Evolutionary conservation across 2,329 filamentous ascomycete species (phyloP), one percentile per base, ranked within the genome.

Genomic region (Teratosphaeria destructans): DNA sequence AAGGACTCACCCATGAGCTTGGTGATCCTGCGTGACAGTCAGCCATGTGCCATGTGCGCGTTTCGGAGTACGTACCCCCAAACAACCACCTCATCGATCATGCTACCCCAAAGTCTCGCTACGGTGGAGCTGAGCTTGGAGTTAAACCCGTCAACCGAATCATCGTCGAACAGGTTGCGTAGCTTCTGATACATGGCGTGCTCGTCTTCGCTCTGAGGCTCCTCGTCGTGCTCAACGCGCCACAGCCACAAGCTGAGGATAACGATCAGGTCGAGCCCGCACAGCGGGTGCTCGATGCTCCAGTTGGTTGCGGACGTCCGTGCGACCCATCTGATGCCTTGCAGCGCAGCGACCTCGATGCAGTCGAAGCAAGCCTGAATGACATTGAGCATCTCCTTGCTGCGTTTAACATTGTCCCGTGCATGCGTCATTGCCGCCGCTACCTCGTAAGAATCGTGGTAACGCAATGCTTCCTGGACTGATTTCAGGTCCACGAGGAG

Each of bases 1-100:
- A 99, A 97, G 57, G 94, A 92, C 77, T 97, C 94, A 70, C 94
- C 94, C 89, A 97, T 96, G 56, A 97, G 85, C 73, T 95, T 91
- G 68, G 90, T 93, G 72, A 95, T 93, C 60, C 89, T 93, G 16
- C n/a, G 27, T 8, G 16, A 32, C 16, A 29, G 34, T 32, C 12
- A 32, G 27, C 12, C 8, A 32, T 32, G 34, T 32, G 12, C 12
- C 26, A 26, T 26, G 11, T 32, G 4, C 70, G 27, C 47, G 34
- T 43, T 56, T 23, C 16, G 11, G 6, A 39, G 47, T 52, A 88
- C 91, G 85, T 87, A 96, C 91, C 94, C 94, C 94, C 94, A 97
- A 62, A 99, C 94, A 67, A 97, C 93, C 64, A 97, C 94, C 77
- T 96, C 94, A 72, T 97, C 94, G 65, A 97, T 86, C 88, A 97